Base-by-base conservation (phyloP, 768 basidiomycete genomes). In the Kwoniella heveanensis region DNA sequence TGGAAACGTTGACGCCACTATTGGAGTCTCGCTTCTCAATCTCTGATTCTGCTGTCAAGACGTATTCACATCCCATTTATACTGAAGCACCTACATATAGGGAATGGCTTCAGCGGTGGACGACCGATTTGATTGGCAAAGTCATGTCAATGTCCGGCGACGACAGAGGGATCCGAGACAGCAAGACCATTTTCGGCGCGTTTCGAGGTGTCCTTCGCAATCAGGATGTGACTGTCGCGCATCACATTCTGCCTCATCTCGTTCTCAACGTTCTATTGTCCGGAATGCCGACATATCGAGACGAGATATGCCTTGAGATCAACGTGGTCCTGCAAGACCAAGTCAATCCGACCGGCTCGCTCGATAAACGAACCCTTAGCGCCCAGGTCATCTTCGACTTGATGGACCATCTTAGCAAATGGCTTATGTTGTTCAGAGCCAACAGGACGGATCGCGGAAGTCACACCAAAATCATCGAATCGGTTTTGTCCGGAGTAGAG, bases 301-400 rank as follows among this genome's bases (percentile, higher is more conserved):
- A 85, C 26, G 83, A 85, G 22, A 91, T 98, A 69, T 85, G 87
- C 1, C 73, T 77, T 1, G 96, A 99, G 76, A 84, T 98, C 37
- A 78, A 89, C 27, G 83, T 86, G 1, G 92, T 99, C 1, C 83
- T 99, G 12, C 83, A 88, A 69, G 95, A 97, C 74, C 94, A 98
- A 74, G 88, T 96, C 21, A 82, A 87, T 66, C 78, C 83, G 0
- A 80, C 82, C 9, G 88, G 68, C 9, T 86, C 88, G 7, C 83
- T 85, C 2, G 93, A 96, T 79, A 92, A 92, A 77, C 89, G 89
- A 65, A 81, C 91, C 2, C 85, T 96, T 29, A 92, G 93, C 77
- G 94, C 96, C n/a, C 94, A 97, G 84, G 95, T 94, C 9, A 87
- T 97, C 22, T 99, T 99, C 78, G 88, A 88, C 82, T 84, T 99